These are phyloP conservation scores for Hemerocallis citrina DNA, from an alignment of 106 monocot species.

Conservation along the genomic window DNA sequence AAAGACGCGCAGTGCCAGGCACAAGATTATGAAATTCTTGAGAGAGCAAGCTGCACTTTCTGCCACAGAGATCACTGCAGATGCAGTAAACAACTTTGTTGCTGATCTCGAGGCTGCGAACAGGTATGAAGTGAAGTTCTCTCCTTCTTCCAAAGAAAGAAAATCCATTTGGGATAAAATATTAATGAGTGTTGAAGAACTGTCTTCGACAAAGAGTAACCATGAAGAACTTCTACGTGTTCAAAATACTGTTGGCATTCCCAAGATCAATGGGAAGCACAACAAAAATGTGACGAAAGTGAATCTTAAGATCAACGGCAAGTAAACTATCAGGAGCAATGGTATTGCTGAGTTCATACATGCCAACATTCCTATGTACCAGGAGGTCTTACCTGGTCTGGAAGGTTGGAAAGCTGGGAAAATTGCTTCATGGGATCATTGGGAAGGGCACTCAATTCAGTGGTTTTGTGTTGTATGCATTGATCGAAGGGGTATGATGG, in stretches of 20 bases:
- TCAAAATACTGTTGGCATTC: constrained; percentile 14
- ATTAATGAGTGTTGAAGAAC: constrained; percentile 23
- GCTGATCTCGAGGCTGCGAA: constrained; percentile 73
- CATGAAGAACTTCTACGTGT: constrained; percentile 31
- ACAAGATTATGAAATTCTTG: constrained; percentile 98
- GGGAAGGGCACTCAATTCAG: constrained; percentile 59
- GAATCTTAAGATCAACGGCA: constrained; percentile 68
- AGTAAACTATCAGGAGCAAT: constrained; percentile 22
- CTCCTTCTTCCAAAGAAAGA: constrained; percentile 18
- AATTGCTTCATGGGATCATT: constrained; percentile 65
- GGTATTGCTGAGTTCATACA: constrained; percentile 34
- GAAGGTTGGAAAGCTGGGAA: constrained; percentile 80
- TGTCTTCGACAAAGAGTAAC: constrained; percentile 16
- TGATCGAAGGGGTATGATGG: constrained; percentile 90
- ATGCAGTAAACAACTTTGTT: constrained; percentile 79
- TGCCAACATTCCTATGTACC: constrained; percentile 38
- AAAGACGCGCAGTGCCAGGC: constrained; percentile 90
- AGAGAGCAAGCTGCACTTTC: constrained; percentile 85
- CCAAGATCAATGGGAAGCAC: constrained; percentile 76
- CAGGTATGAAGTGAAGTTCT: constrained; percentile 12
- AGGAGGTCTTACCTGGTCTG: constrained; percentile 61
- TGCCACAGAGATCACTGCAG: constrained; percentile 85
- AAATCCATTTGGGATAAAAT: constrained; percentile 57
- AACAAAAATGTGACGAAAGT: constrained; percentile 39
- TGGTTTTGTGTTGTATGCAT: constrained; percentile 90